A percentile compares a stretch with the other conserved stretches of the same genome.
phyloP scores from a whole-genome alignment of 1,284 basidiomycete genomes.

The Clitocybe nebularis region DNA sequence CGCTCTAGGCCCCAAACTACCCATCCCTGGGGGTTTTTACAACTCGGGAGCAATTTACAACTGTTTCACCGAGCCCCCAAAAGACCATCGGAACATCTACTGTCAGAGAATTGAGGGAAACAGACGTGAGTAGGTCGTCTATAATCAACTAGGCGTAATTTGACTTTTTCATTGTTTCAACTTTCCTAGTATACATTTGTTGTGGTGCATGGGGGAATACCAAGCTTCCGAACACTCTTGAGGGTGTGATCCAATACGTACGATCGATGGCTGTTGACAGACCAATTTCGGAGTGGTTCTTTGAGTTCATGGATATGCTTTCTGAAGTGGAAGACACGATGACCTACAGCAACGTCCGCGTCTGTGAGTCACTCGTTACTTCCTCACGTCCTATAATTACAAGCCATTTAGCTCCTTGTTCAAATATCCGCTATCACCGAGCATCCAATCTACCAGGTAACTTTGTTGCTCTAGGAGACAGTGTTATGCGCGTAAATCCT shows the following conservation, averaged over 20 bases:
- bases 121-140: too few relatives aligned
- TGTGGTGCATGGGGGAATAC: constrained; percentile 14
- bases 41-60: constrained; percentile 6
- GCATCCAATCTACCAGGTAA: constrained; percentile 14
- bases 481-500: constrained; percentile 16
- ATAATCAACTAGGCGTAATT: too few relatives aligned
- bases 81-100: too few relatives aligned
- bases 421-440: constrained; percentile 14
- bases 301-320: constrained; percentile 13
- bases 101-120: too few relatives aligned
- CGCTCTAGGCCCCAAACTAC: neutral
- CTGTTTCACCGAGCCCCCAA: constrained; percentile 8
- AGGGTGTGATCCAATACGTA: constrained; percentile 14
- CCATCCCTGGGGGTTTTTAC: constrained; percentile 7
- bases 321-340: constrained; percentile 12
- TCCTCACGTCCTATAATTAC: neutral
- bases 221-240: constrained; percentile 11
- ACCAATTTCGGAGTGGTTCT: constrained; percentile 16
- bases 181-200: constrained; percentile 6
- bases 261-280: constrained; percentile 8
- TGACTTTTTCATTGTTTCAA: too few relatives aligned
- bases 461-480: constrained; percentile 19
- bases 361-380: constrained; percentile 12
- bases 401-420: constrained; percentile 9
- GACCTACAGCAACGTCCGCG: constrained; percentile 9